Conservation (phyloP, 2,329 filamentous ascomycete genomes). For the Neonectria sp. region DNA sequence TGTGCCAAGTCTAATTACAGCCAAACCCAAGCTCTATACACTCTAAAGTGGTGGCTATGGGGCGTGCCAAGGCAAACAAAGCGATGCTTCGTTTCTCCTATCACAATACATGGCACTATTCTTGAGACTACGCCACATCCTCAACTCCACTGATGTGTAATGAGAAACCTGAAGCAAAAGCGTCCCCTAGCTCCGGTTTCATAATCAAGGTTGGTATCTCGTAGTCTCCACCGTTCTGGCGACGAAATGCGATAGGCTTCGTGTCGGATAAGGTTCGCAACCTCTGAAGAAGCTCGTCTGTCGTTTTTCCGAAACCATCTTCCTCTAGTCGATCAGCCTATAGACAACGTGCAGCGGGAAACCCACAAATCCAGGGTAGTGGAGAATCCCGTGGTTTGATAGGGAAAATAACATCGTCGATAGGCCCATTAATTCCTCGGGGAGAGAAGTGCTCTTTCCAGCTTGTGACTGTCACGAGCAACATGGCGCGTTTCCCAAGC, state of each 20-base stretch:
- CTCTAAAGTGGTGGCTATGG: too few species aligned
- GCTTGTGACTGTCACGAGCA: constrained; percentile 10
- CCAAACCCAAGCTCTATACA: too few species aligned
- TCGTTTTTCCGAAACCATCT: constrained; percentile 6
- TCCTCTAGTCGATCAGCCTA: constrained; percentile 11
- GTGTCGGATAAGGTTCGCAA: constrained; percentile 16
- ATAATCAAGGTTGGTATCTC: constrained; percentile 28
- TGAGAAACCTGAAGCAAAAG: constrained; percentile 11
- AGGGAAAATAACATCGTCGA: constrained; percentile 32
- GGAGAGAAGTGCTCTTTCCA: constrained; percentile 25
- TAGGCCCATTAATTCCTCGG: constrained; percentile 26
- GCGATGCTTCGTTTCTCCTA: too few species aligned
- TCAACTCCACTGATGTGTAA: constrained; percentile 1
- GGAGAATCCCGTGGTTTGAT: constrained; percentile 32
- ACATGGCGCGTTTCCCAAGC: constrained; percentile 25
- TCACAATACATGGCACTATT: background rate
- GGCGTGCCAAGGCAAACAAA: too few species aligned
- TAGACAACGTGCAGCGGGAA: constrained; percentile 30
- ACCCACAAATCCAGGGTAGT: constrained; percentile 26
- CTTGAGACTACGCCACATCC: background rate
- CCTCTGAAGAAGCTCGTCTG: constrained; percentile 18
- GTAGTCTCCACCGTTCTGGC: constrained; percentile 32
- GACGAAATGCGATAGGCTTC: constrained; percentile 22
- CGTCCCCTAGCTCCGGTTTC: constrained; percentile 16
- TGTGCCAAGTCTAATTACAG: too few species aligned